A percentile compares a stretch with the other conserved stretches of the same genome.
Evolutionary conservation across 2,329 filamentous ascomycete genomes (phyloP).

Genomic region (Neopestalotiopsis sp.): DNA sequence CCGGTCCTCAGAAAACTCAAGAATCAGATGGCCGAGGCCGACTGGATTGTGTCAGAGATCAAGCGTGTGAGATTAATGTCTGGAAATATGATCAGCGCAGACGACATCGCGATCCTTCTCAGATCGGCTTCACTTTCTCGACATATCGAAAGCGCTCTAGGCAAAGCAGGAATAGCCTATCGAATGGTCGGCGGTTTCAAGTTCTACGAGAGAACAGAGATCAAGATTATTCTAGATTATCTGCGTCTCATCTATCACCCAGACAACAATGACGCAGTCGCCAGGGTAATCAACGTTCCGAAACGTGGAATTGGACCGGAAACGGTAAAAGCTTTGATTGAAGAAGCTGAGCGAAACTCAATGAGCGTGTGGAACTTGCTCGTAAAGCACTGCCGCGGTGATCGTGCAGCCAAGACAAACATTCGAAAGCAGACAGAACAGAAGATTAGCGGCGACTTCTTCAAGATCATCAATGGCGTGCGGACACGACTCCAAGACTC

Average conservation of each 20-base stretch:
- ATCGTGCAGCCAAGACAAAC: slow-evolving; percentile 52
- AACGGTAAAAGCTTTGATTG: slow-evolving; percentile 75
- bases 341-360: slow-evolving; percentile 75
- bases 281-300: slow-evolving; percentile 84
- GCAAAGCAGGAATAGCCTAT: slow-evolving; percentile 83
- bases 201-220: slow-evolving; percentile 91
- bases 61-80: slow-evolving; percentile 72
- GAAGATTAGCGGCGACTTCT: slow-evolving; percentile 56
- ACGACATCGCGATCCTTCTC: slow-evolving; percentile 87
- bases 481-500: slow-evolving; percentile 38
- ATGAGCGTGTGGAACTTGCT: slow-evolving; percentile 80
- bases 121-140: slow-evolving; percentile 83
- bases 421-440: slow-evolving; percentile 58
- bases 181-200: slow-evolving; percentile 89
- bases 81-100: slow-evolving; percentile 73
- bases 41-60: slow-evolving; percentile 89
- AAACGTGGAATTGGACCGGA: slow-evolving; percentile 80
- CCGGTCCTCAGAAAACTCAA: slow-evolving; percentile 82
- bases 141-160: slow-evolving; percentile 83
- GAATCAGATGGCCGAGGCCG: slow-evolving; percentile 74
- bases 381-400: slow-evolving; percentile 57
- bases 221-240: slow-evolving; percentile 88
- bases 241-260: slow-evolving; percentile 84
- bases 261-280: slow-evolving; percentile 84
- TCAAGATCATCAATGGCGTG: slow-evolving; percentile 48